phyloP scores from a whole-genome alignment of 2,329 filamentous ascomycete species.

The Chaetomiaceae sp. region DNA sequence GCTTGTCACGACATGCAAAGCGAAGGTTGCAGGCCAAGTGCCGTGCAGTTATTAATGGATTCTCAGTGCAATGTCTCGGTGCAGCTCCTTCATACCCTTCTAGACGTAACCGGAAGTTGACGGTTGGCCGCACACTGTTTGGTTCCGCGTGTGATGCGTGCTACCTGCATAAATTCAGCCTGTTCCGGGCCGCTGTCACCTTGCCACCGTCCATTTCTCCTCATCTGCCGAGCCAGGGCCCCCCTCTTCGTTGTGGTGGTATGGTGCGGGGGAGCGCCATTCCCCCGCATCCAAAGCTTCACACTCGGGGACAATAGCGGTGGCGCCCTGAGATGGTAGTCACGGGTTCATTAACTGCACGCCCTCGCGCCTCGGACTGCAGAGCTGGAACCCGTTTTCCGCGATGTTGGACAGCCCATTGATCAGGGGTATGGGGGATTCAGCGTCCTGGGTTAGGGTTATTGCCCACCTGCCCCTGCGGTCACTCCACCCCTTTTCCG shows the following conservation, averaged over 20 bases:
- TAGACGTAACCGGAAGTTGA: not conserved
- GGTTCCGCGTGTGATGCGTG: not conserved
- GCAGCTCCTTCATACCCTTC: not conserved
- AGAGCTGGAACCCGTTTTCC: too few relatives aligned
- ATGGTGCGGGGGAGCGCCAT: not conserved
- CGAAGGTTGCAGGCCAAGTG: too few relatives aligned
- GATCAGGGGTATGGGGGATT: too few relatives aligned
- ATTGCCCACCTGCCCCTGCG: too few relatives aligned
- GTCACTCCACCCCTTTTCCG: too few relatives aligned
- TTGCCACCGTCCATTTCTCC: not conserved
- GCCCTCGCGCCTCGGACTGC: not conserved
- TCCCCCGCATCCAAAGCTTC: conserved; percentile 7
- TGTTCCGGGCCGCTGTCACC: conserved; percentile 11
- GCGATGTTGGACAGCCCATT: too few relatives aligned
- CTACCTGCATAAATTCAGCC: conserved; percentile 14
- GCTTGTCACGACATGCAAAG: too few relatives aligned
- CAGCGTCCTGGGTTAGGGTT: too few relatives aligned
- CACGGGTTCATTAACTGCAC: not conserved
- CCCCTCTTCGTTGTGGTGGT: not conserved
- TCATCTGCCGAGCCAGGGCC: conserved; percentile 12
- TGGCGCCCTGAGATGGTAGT: too few relatives aligned
- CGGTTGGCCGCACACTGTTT: not conserved
- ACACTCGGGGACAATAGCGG: too few relatives aligned
- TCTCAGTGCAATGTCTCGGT: too few relatives aligned
- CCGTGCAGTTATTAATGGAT: not conserved